Conservation (phyloP, 805 yeast genomes). For the Suhomyces pyralidae region DNA sequence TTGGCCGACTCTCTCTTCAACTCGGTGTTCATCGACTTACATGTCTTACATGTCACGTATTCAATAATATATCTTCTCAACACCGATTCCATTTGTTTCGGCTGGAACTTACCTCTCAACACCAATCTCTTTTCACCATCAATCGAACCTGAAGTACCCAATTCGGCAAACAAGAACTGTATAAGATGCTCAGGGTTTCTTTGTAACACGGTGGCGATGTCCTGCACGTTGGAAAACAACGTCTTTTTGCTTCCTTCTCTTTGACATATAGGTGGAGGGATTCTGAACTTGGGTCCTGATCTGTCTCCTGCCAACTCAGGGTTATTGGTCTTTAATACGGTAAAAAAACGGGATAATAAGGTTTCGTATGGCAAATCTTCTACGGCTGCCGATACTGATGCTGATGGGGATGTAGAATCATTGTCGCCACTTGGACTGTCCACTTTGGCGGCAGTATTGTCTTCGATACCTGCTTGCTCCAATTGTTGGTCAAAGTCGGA, state of each 20-base stretch:
- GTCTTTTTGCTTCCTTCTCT: constrained; percentile 98
- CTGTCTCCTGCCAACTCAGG: constrained; percentile 98
- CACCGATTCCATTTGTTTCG: constrained; percentile 94
- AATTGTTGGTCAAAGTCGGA: constrained; percentile 86
- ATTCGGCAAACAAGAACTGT: constrained; percentile 94
- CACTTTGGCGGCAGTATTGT: constrained; percentile 15
- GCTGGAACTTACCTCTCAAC: constrained; percentile 97
- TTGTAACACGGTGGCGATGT: constrained; percentile 88
- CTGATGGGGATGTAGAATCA: constrained; percentile 15
- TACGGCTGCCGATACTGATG: constrained; percentile 32
- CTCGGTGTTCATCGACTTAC: constrained; percentile 96
- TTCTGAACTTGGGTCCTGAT: constrained; percentile 85
- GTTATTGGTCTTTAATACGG: constrained; percentile 83
- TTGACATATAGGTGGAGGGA: constrained; percentile 95
- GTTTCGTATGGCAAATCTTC: constrained; percentile 68
- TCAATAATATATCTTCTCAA: constrained; percentile 94
- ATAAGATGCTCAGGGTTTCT: constrained; percentile 96
- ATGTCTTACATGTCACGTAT: constrained; percentile 97
- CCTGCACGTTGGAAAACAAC: constrained; percentile 92
- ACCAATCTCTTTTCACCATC: constrained; percentile 97
- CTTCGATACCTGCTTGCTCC: constrained; percentile 84
- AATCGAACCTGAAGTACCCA: constrained; percentile 99
- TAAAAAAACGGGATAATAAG: constrained; percentile 81
- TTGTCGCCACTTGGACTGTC: constrained; percentile 27
- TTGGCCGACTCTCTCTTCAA: constrained; percentile 93